Base-by-base conservation (phyloP, 345 rosid species). In the Raphanus raphanistrum region DNA sequence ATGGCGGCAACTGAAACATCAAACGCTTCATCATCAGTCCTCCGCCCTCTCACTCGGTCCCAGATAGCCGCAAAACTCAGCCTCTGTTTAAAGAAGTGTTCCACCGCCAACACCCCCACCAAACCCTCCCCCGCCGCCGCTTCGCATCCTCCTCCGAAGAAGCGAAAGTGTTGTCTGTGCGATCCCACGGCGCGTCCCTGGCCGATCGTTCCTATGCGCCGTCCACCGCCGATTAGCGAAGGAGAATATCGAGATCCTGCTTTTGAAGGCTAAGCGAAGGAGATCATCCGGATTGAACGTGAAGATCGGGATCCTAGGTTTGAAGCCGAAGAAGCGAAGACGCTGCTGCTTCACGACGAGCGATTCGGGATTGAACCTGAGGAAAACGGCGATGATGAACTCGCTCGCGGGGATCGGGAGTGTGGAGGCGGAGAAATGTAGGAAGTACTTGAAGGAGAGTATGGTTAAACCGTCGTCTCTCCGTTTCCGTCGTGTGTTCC, bases 311-410 rank as follows among this genome's bases (percentile, higher is more conserved):
- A 10, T 12, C n/a, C n/a, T 43, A 43, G 50, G 50, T 10, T 43
- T 43, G 50, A 43, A 11, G 6, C 4, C n/a, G 52, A 43, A 4
- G 52, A 43, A 4, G 52, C 15, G 52, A 5, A 48, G 16, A 6
- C 5, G 55, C 2, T 4, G 55, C 8, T 5, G 55, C 15, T 3
- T n/a, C 55, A 48, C 55, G 55, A 48, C 55, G 55, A 48, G 55
- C 4, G 17, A 52, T 16, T 52, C 58, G 26, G 26, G 58, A 8
- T 58, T 80, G 64, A 58, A 75, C 17, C 72, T 75, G 58, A 64
- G 92, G n/a, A 86, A 91, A 77, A 78, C 90, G 21, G 98, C 93
- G 26, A 85, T 93, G 90, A 73, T 84, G 74, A 93, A 93, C 78
- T 93, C 90, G 25, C 83, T 93, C 27, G 92, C 87, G 48, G 84